A percentile compares a stretch with the other conserved stretches of the same genome.
These are phyloP conservation scores for Puccinia horiana DNA, from an alignment of 1,284 basidiomycete species.

Conservation along the genomic window DNA sequence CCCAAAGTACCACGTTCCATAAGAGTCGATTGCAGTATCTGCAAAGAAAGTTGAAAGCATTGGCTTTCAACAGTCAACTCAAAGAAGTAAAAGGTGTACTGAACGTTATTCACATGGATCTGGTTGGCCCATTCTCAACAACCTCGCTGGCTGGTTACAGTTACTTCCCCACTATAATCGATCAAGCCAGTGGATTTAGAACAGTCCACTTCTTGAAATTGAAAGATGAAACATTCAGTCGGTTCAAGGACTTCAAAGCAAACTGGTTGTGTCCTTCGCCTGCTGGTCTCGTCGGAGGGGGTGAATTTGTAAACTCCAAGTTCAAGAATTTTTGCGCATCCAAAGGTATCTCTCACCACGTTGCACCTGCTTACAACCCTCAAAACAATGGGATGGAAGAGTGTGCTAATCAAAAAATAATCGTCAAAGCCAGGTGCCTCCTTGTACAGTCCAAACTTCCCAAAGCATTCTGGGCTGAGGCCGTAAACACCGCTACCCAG, in stretches of 20 bases:
- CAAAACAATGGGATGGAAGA: background rate
- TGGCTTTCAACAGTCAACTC: background rate
- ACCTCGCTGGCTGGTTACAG: background rate
- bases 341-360: background rate
- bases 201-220: too few relatives aligned
- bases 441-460: background rate
- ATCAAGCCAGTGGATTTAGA: background rate
- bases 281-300: background rate
- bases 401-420: background rate
- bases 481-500: background rate
- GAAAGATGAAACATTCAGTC: background rate
- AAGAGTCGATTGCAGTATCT: background rate
- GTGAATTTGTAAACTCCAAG: background rate
- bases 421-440: background rate
- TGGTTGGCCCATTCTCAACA: background rate
- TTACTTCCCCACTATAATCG: constrained; percentile 1
- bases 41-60: background rate
- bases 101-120: constrained; percentile 1
- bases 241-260: constrained; percentile 14
- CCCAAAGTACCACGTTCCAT: background rate
- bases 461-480: constrained; percentile 7
- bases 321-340: background rate
- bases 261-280: too few relatives aligned
- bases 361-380: background rate
- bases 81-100: background rate